Base-by-base conservation (phyloP, 129 eudicot species). In the Helianthus annuus region DNA sequence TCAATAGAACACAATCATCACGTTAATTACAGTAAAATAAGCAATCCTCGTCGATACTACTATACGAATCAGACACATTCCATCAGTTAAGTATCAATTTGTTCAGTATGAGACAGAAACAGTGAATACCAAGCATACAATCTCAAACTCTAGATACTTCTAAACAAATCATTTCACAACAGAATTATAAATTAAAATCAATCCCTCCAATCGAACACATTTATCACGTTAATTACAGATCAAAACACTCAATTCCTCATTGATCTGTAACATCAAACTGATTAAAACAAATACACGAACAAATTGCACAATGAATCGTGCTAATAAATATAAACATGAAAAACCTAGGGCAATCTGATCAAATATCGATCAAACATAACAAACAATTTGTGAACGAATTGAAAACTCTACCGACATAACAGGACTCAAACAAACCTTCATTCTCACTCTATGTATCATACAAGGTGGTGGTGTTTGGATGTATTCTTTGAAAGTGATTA, bases 211-310 rank as follows among this genome's bases (percentile, higher is more conserved):
- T 29, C 3, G 3, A 29, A 29, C 34, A 29, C 3, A 29, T 1
- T 29, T 29, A 29, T 29, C 48, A 66, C 45, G 36, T 15, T 16
- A 67, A 56, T 56, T 4, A 76, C 70, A 76, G 2, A 76, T 68
- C 62, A 29, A 29, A 48, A 60, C 38, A 48, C 61, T 32, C 76
- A 5, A 62, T 49, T 51, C 38, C 65, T 32, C 29, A 60, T 58
- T 16, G 63, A 24, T 57, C 38, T 32, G 11, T 22, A 57, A 22
- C 39, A 57, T 11, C 12, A 0, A 54, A 54, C 29, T 2, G 29
- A 57, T 24, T 24, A 34, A 39, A 46, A 48, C 40, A 0, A 76
- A 56, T 54, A 36, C 4, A 52, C 27, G 7, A 17, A 11, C 2
- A 63, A 55, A 29, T 6, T 9, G 14, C 36, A 56, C 0, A 53